A percentile compares a stretch with the other conserved stretches of the same genome.
These are phyloP conservation scores for Tripterygium wilfordii DNA, from an alignment of 177 flowering plant species.

Conservation along the genomic window DNA sequence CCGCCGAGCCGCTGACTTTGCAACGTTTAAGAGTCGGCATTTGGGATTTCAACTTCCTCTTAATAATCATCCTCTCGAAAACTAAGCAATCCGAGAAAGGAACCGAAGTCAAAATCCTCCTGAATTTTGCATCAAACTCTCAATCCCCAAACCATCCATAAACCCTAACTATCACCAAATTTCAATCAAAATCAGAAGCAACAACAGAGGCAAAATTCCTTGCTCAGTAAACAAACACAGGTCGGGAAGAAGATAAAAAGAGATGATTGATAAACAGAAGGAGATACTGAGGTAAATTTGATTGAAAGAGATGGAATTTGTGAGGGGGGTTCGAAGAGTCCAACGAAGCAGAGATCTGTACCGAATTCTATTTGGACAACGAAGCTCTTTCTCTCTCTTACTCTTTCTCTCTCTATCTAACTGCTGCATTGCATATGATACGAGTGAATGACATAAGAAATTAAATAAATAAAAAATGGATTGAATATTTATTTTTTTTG, in stretches of 20 bases:
- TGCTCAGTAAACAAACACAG: background rate
- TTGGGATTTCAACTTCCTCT: constrained; percentile 55
- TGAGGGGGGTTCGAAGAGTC: too few species aligned
- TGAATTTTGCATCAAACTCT: constrained; percentile 5
- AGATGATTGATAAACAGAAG: background rate
- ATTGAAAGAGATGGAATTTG: too few species aligned
- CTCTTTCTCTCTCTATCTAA: too few species aligned
- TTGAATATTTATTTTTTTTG: too few species aligned
- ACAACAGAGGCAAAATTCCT: background rate
- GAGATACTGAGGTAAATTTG: background rate
- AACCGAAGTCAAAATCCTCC: constrained; percentile 1
- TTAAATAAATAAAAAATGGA: too few species aligned
- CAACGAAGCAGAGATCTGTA: constrained; percentile 17
- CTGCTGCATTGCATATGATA: too few species aligned
- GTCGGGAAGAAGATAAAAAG: background rate
- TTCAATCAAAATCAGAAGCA: constrained; percentile 2
- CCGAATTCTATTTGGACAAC: too few species aligned
- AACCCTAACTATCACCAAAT: constrained; percentile 19
- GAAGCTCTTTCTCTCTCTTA: too few species aligned
- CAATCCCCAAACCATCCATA: constrained; percentile 9
- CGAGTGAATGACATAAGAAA: too few species aligned
- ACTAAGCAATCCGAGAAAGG: background rate
- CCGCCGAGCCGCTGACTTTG: constrained; percentile 23
- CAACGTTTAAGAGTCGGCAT: constrained; percentile 63
- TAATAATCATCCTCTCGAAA: constrained; percentile 42